phyloP scores from a whole-genome alignment of 208 protist genomes.

The Trypanosoma avium region DNA sequence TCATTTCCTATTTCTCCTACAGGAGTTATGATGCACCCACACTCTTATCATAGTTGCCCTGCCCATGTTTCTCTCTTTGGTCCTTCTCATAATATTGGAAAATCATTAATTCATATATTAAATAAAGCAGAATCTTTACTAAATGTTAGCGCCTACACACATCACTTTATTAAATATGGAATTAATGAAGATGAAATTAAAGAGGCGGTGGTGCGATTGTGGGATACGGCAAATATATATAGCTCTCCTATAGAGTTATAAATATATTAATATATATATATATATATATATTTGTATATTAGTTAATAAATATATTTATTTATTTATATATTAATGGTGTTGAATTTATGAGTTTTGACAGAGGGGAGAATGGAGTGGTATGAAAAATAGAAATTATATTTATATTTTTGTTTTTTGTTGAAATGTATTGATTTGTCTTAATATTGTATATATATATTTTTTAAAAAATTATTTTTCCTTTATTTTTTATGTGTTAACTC shows the following conservation, averaged over 20 bases:
- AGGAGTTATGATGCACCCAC: neutral
- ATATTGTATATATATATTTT: too few relatives aligned
- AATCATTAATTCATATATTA: constrained; percentile 32
- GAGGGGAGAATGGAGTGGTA: too few relatives aligned
- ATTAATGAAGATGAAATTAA: constrained; percentile 47
- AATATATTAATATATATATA: too few relatives aligned
- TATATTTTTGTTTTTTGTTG: too few relatives aligned
- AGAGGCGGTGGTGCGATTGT: constrained; percentile 46
- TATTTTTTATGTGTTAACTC: too few relatives aligned
- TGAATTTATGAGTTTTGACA: too few relatives aligned
- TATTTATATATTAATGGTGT: too few relatives aligned
- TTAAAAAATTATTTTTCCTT: too few relatives aligned
- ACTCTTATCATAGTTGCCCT: neutral
- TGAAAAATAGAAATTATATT: too few relatives aligned
- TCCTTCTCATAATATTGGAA: constrained; percentile 39
- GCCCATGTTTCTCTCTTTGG: constrained; percentile 52
- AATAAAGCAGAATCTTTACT: constrained; percentile 48
- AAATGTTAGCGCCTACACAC: constrained; percentile 53
- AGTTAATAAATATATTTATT: constrained; percentile 10
- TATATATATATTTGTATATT: neutral
- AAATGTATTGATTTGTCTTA: too few relatives aligned
- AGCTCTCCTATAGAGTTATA: too few relatives aligned
- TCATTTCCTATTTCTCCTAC: neutral
- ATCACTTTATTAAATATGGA: constrained; percentile 74
- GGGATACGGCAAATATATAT: constrained; percentile 65